Evolutionary conservation across 805 yeast species (phyloP).

Genomic region (Saccharomycopsis oosterbeekiorum): DNA sequence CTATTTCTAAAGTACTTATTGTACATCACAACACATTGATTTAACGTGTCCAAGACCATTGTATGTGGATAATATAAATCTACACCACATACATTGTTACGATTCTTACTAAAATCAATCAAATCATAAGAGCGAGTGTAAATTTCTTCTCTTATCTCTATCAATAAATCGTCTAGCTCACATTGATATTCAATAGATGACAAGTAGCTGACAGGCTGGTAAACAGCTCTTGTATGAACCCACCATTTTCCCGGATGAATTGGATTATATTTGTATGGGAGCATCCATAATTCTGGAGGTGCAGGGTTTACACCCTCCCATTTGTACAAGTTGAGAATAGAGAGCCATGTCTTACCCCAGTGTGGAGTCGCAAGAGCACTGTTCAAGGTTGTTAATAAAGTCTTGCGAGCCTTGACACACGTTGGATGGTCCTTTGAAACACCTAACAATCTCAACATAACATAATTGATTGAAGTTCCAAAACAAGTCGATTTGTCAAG

Average conservation of each 20-base stretch:
- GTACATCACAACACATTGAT: conserved; percentile 49
- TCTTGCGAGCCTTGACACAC: conserved; percentile 61
- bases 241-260: conserved; percentile 97
- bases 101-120: conserved; percentile 59
- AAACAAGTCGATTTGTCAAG: conserved; percentile 90
- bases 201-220: conserved; percentile 76
- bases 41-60: conserved; percentile 47
- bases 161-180: conserved; percentile 52
- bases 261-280: conserved; percentile 66
- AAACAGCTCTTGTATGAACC: conserved; percentile 95
- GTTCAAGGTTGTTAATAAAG: conserved; percentile 57
- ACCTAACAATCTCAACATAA: conserved; percentile 73
- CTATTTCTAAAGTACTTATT: conserved; percentile 68
- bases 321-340: conserved; percentile 67
- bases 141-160: conserved; percentile 67
- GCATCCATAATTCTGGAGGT: conserved; percentile 87
- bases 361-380: conserved; percentile 90
- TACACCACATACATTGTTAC: conserved; percentile 83
- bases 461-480: conserved; percentile 86
- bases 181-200: conserved; percentile 47
- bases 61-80: conserved; percentile 95
- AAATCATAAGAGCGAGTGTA: conserved; percentile 50
- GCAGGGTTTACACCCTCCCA: conserved; percentile 99
- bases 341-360: conserved; percentile 95
- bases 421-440: conserved; percentile 65